phyloP scores from a whole-genome alignment of 2,329 filamentous ascomycete genomes.

The Xylaria hypoxylon region DNA sequence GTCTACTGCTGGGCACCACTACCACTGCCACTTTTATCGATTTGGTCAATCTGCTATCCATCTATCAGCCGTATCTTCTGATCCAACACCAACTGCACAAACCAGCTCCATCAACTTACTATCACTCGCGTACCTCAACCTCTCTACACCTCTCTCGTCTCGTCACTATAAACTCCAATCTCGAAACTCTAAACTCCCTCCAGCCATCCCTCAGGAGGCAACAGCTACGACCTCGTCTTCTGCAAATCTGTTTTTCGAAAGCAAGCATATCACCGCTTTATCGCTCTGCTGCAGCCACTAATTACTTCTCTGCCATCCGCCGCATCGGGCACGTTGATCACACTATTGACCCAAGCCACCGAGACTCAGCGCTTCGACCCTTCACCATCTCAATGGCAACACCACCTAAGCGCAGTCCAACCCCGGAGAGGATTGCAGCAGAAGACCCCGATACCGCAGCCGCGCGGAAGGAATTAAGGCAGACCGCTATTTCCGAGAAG shows the following conservation, averaged over 20 bases:
- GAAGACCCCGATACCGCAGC: constrained; percentile 74
- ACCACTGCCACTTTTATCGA: constrained; percentile 27
- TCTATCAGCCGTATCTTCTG: constrained; percentile 29
- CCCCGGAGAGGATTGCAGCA: constrained; percentile 41
- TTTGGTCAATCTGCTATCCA: constrained; percentile 27
- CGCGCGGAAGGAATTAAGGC: constrained; percentile 72
- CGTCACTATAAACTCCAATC: background rate
- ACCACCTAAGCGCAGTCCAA: constrained; percentile 46
- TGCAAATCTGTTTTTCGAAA: constrained; percentile 1
- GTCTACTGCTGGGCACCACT: background rate
- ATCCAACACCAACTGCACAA: constrained; percentile 24
- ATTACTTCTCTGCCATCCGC: constrained; percentile 9
- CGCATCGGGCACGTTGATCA: constrained; percentile 5
- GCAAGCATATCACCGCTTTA: constrained; percentile 13
- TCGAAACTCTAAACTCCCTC: background rate
- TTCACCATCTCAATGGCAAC: constrained; percentile 42
- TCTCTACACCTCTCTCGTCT: constrained; percentile 1
- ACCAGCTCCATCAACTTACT: background rate
- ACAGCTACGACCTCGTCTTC: background rate
- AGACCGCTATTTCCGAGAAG: constrained; percentile 71
- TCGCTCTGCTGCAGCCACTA: constrained; percentile 3
- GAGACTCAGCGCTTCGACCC: constrained; percentile 8
- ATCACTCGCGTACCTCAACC: background rate
- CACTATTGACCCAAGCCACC: constrained; percentile 13
- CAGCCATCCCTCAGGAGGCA: background rate